Conservation (phyloP, 2,329 filamentous ascomycete species). For the Chaetomiaceae sp. region DNA sequence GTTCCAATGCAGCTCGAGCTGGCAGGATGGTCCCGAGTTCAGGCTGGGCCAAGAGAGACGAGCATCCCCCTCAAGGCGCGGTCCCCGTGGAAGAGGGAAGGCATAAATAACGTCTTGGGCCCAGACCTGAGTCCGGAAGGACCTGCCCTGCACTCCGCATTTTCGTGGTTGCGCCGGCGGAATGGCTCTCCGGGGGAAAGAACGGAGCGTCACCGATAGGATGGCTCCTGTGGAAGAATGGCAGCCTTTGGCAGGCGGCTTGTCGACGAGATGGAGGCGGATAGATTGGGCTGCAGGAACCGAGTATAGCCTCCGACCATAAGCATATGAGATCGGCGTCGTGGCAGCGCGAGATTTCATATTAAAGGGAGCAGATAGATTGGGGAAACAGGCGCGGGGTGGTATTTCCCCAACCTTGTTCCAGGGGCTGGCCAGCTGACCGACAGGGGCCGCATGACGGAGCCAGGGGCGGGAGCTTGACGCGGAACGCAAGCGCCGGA, state of each 20-base stretch:
- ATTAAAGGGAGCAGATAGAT: constrained; percentile 22
- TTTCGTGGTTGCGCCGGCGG: constrained; percentile 23
- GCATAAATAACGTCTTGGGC: constrained; percentile 19
- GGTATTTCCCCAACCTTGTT: constrained; percentile 20
- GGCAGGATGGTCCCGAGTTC: constrained; percentile 13
- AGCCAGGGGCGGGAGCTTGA: constrained; percentile 11
- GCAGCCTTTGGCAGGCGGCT: constrained; percentile 15
- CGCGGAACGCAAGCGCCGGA: constrained; percentile 18
- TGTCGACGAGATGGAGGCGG: constrained; percentile 16
- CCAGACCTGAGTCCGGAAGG: not conserved
- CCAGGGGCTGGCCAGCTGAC: constrained; percentile 14
- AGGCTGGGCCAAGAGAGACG: constrained; percentile 20
- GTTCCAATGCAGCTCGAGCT: constrained; percentile 18
- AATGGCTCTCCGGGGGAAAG: constrained; percentile 21
- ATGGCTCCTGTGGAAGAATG: constrained; percentile 27
- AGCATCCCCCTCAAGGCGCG: constrained; percentile 8
- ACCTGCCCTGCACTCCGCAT: constrained; percentile 19
- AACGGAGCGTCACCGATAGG: constrained; percentile 27
- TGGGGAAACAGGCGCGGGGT: constrained; percentile 18
- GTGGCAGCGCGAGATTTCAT: constrained; percentile 16
- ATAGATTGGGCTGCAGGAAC: constrained; percentile 27
- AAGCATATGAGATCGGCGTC: constrained; percentile 24
- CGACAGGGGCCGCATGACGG: constrained; percentile 15
- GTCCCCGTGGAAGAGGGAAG: not conserved
- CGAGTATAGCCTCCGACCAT: constrained; percentile 24